Percentiles rank a stretch among this genome's conserved stretches.
These are phyloP conservation scores for Talaromyces sp. DNA, from an alignment of 2,329 filamentous ascomycete genomes.

Conservation along the genomic window DNA sequence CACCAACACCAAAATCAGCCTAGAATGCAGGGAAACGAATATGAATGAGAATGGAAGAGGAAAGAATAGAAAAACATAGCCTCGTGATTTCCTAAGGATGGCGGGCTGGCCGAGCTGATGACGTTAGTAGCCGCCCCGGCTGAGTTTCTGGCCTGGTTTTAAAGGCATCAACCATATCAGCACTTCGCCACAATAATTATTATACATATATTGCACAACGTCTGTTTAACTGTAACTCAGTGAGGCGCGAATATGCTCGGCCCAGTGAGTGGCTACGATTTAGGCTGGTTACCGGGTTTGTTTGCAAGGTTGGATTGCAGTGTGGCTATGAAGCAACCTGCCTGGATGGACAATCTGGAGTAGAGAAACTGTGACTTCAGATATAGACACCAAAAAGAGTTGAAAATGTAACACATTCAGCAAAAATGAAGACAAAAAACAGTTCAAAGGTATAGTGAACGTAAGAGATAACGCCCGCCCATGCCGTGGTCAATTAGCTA, in stretches of 20 bases:
- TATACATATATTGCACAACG: neutral
- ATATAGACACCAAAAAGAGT: neutral
- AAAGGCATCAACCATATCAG: neutral
- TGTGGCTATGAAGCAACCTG: neutral
- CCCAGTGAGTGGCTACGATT: neutral
- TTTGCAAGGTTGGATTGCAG: neutral
- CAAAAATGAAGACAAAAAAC: neutral
- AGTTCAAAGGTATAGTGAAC: slow-evolving; percentile 4
- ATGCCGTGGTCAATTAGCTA: slow-evolving; percentile 14
- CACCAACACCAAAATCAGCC: neutral
- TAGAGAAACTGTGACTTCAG: neutral
- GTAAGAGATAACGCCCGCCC: slow-evolving; percentile 17
- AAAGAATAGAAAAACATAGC: slow-evolving; percentile 4
- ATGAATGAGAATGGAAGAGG: neutral
- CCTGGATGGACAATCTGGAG: neutral
- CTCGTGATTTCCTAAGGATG: slow-evolving; percentile 8
- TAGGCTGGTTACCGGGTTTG: neutral
- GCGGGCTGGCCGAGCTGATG: slow-evolving; percentile 14
- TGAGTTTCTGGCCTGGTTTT: neutral
- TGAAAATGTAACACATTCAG: neutral
- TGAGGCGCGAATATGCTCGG: neutral
- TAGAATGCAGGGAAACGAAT: neutral
- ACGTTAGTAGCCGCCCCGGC: slow-evolving; percentile 15
- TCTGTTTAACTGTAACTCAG: neutral
- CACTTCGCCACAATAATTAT: slow-evolving; percentile 11